phyloP scores from a whole-genome alignment of 2,329 filamentous ascomycete genomes.

The Colletotrichum abscissum region DNA sequence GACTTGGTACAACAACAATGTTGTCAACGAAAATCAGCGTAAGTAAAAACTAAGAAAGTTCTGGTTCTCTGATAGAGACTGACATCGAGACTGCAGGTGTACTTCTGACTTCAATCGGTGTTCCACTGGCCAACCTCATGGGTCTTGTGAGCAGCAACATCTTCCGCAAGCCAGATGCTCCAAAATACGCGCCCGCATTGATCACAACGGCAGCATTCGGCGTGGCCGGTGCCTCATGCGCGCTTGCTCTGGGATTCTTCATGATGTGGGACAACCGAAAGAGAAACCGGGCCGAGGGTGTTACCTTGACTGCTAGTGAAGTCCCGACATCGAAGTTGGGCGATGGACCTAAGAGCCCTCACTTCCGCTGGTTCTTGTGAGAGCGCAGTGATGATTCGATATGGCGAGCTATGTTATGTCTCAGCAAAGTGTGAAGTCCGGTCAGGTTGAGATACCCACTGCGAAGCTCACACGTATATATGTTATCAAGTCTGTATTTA shows the following conservation, averaged over 20 bases:
- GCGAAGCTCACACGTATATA: too few relatives aligned
- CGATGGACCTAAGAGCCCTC: constrained; percentile 57
- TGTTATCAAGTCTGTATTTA: too few relatives aligned
- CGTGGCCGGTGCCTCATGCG: constrained; percentile 61
- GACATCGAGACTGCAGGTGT: not conserved
- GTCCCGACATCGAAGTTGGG: constrained; percentile 61
- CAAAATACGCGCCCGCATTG: constrained; percentile 74
- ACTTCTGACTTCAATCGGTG: constrained; percentile 65
- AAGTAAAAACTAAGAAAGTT: constrained; percentile 67
- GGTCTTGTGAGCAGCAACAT: constrained; percentile 77
- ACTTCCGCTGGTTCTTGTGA: constrained; percentile 64
- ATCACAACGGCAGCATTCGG: constrained; percentile 75
- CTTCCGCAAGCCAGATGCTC: constrained; percentile 72
- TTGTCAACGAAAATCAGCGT: constrained; percentile 79
- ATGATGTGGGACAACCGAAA: constrained; percentile 69
- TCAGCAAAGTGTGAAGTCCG: too few relatives aligned
- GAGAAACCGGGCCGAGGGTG: constrained; percentile 64
- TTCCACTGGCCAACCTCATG: constrained; percentile 82
- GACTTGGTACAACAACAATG: constrained; percentile 83
- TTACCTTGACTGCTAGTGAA: constrained; percentile 56
- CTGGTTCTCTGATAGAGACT: not conserved
- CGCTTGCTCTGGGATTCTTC: constrained; percentile 1
- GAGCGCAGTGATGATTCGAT: too few relatives aligned
- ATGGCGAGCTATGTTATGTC: too few relatives aligned
- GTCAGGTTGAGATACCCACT: too few relatives aligned